Base-by-base conservation (phyloP, 169 alveolate species). In the Toxoplasma gondii region DNA sequence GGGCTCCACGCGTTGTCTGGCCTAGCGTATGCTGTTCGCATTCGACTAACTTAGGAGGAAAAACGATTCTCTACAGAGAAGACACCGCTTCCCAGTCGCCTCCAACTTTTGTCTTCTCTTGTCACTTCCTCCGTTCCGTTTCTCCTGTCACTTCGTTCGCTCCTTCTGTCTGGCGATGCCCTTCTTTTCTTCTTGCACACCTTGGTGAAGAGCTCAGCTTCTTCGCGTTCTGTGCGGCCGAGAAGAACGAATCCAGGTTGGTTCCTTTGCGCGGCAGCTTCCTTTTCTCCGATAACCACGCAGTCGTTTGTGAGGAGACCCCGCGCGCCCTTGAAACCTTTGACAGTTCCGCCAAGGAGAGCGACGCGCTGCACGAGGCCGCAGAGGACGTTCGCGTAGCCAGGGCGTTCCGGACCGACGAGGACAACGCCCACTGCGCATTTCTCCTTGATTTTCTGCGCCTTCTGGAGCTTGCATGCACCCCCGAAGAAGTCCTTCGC, bases 331-430 rank as follows among this genome's bases (percentile, higher is more conserved):
- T 67, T 74, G 74, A 91, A 91, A 19, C 93, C 93, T 10, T 54
- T 16, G 41, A 70, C 70, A 17, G 22, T 74, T 58, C 93, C 93
- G 39, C 74, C 78, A 5, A 41, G 29, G 36, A 67, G 69, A 1
- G 70, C 49, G 88, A 91, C 84, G 38, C 88, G 93, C 93, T 91
- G 36, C 49, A 94, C 86, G 49, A 99, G 92, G 38, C 99, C 99
- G 97, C 98, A 97, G 88, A 98, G 96, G 31, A 99, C 99, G 95
- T 99, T 98, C 95, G 98, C 96, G 43, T 98, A 98, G 58, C 99
- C 99, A 0, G 99, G 99, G 9, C 99, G 98, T 91, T 98, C 98
- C 91, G 99, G 97, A 10, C 99, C 99, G 94, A 98, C 94, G 45
- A 98, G 97, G 31, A 98, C 98, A 44, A 98, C 98, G 49, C 99